Conservation (phyloP, 2,329 filamentous ascomycete species). For the Emergomyces africanus region DNA sequence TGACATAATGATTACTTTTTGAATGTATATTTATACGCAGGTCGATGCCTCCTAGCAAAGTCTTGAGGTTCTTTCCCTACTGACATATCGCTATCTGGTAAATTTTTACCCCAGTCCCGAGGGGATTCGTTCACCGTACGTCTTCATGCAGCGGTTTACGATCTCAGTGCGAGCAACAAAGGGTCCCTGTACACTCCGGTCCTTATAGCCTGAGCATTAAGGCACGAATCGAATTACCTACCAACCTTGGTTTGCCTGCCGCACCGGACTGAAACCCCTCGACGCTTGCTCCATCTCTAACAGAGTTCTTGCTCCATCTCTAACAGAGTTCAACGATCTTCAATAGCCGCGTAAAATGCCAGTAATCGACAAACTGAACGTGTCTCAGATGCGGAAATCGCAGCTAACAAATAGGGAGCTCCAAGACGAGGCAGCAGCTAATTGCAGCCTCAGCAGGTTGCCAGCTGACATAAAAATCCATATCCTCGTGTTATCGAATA, state of each 20-base stretch:
- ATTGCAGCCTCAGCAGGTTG: neutral
- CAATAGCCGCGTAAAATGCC: neutral
- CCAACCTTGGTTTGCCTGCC: neutral
- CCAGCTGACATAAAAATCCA: constrained; percentile 2
- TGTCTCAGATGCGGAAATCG: neutral
- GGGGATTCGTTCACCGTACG: neutral
- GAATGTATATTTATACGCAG: neutral
- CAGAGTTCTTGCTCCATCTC: neutral
- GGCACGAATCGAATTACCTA: neutral
- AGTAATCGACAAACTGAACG: neutral
- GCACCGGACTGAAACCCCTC: neutral
- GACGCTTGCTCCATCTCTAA: neutral
- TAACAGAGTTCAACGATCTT: neutral
- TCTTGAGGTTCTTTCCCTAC: neutral
- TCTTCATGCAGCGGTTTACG: neutral
- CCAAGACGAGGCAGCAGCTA: neutral
- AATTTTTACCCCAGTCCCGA: neutral
- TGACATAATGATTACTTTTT: neutral
- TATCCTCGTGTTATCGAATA: neutral
- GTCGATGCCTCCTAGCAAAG: neutral
- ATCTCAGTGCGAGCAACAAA: neutral
- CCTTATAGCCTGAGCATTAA: neutral
- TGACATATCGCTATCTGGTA: neutral
- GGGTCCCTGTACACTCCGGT: neutral
- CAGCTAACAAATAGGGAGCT: neutral